Percentiles rank a stretch among this genome's conserved stretches.
Conservation (phyloP, 2,329 filamentous ascomycete species). For the Sporothrix protearum region DNA sequence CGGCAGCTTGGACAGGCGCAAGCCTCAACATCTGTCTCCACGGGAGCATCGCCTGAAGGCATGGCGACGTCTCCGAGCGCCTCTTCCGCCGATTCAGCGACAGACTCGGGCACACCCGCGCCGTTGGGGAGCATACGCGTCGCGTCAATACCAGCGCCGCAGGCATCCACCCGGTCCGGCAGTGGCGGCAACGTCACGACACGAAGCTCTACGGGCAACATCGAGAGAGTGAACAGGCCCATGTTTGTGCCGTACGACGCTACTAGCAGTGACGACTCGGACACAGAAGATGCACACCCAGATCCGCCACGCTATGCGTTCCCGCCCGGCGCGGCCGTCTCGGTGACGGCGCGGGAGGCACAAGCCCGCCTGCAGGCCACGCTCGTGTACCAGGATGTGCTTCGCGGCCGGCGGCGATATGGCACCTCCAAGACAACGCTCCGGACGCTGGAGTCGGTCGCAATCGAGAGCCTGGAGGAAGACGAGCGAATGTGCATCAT, state of each 20-base stretch:
- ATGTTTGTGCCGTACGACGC: background rate
- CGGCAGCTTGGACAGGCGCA: background rate
- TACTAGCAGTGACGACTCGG: background rate
- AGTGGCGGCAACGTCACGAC: background rate
- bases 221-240: background rate
- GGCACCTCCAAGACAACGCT: conserved; percentile 49
- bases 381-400: background rate
- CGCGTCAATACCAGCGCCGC: background rate
- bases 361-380: background rate
- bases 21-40: background rate
- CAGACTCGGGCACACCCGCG: background rate
- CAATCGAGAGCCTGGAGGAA: conserved; percentile 44
- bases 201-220: background rate
- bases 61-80: background rate
- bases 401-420: background rate
- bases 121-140: background rate
- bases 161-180: background rate
- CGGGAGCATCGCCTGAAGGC: background rate
- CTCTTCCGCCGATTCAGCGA: background rate
- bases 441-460: conserved; percentile 45
- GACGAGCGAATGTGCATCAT: conserved; percentile 47
- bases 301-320: background rate
- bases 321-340: too few relatives aligned
- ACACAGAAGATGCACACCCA: background rate
- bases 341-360: background rate